These are phyloP conservation scores for Xylariaceae sp. DNA, from an alignment of 2,329 filamentous ascomycete genomes.

Conservation along the genomic window DNA sequence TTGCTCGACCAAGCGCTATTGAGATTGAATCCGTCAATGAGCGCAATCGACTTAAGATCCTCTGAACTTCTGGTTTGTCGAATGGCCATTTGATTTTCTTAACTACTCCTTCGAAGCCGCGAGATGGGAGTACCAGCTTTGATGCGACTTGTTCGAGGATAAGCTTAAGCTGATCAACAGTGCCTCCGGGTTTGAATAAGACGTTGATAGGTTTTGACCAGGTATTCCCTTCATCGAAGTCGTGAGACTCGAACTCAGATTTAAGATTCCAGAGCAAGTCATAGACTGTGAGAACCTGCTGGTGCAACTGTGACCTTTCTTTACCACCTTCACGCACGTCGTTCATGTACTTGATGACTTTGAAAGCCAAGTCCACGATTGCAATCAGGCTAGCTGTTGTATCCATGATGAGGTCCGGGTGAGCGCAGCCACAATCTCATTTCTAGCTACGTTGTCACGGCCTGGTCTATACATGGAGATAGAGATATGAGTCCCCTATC, in stretches of 20 bases:
- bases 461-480: too few species aligned
- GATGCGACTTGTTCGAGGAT: conserved; percentile 1
- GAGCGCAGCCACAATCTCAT: too few species aligned
- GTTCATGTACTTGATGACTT: conserved; percentile 12
- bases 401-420: too few species aligned
- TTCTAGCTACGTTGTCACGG: too few species aligned
- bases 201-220: too few species aligned
- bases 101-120: neutral
- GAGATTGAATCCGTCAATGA: neutral
- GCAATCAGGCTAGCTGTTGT: conserved; percentile 9
- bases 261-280: too few species aligned
- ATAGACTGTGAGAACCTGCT: too few species aligned
- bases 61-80: neutral
- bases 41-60: neutral
- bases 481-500: too few species aligned
- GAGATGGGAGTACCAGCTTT: neutral
- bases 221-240: too few species aligned
- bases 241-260: too few species aligned
- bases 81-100: conserved; percentile 5
- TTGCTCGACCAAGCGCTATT: too few species aligned
- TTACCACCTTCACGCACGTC: conserved; percentile 5
- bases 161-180: neutral
- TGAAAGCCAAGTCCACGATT: conserved; percentile 7
- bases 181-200: neutral
- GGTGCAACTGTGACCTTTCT: too few species aligned